These are phyloP conservation scores for Ophiostoma ulmi DNA, from an alignment of 2,329 filamentous ascomycete species.

Conservation along the genomic window DNA sequence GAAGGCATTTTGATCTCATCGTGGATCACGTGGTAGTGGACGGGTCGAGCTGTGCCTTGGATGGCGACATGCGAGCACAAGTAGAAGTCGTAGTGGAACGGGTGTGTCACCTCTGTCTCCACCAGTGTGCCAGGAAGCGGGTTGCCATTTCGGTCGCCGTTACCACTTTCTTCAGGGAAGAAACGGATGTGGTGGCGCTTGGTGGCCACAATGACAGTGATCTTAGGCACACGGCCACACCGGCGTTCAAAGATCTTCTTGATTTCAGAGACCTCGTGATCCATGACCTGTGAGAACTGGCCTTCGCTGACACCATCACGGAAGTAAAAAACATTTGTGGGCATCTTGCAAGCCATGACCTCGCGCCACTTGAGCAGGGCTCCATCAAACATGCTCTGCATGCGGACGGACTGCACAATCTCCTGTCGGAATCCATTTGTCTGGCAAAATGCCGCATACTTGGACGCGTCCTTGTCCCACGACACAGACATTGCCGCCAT, in stretches of 20 bases:
- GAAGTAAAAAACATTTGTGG: slow-evolving; percentile 80
- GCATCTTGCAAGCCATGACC: slow-evolving; percentile 48
- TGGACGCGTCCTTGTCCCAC: slow-evolving; percentile 62
- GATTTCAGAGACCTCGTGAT: slow-evolving; percentile 70
- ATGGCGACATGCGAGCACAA: slow-evolving; percentile 64
- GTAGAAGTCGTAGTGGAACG: slow-evolving; percentile 85
- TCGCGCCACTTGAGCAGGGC: slow-evolving; percentile 62
- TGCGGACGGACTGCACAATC: slow-evolving; percentile 65
- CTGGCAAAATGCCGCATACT: slow-evolving; percentile 73
- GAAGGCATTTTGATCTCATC: slow-evolving; percentile 69
- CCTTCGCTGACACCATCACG: slow-evolving; percentile 89
- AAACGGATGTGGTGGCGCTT: slow-evolving; percentile 95
- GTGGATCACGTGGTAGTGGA: slow-evolving; percentile 83
- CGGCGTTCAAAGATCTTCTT: slow-evolving; percentile 50
- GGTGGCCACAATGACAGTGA: slow-evolving; percentile 81
- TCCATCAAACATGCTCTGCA: slow-evolving; percentile 59
- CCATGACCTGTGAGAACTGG: slow-evolving; percentile 73
- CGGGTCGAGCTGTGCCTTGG: slow-evolving; percentile 87
- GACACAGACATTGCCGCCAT: slow-evolving; percentile 86
- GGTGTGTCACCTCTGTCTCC: slow-evolving; percentile 83
- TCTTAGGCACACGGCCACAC: slow-evolving; percentile 47
- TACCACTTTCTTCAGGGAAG: slow-evolving; percentile 57
- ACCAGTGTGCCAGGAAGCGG: slow-evolving; percentile 77
- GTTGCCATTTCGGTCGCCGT: slow-evolving; percentile 70
- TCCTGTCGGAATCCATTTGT: slow-evolving; percentile 80